Evolutionary conservation across 257 asterid species (phyloP).

Genomic region (Solanum microdontum): DNA sequence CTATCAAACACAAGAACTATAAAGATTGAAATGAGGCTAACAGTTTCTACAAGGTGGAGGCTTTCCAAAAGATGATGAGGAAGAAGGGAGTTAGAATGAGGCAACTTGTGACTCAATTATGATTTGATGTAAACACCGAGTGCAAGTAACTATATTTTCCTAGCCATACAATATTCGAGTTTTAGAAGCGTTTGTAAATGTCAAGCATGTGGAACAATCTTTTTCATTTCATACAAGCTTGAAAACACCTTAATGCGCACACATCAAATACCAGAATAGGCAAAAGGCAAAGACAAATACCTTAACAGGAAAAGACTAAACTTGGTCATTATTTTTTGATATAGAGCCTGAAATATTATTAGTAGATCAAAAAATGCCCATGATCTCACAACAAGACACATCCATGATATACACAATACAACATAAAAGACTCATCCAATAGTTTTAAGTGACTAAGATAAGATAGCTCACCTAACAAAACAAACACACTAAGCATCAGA

Average conservation of each 20-base stretch:
- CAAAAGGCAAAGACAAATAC: background rate
- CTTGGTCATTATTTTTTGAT: background rate
- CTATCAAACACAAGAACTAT: background rate
- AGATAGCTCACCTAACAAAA: background rate
- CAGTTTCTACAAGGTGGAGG: background rate
- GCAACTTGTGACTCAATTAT: background rate
- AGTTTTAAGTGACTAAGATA: background rate
- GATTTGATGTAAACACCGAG: background rate
- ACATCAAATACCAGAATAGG: background rate
- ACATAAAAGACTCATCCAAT: background rate
- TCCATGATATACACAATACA: background rate
- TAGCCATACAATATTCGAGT: background rate
- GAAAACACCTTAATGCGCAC: background rate
- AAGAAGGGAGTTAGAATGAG: background rate
- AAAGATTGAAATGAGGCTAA: background rate
- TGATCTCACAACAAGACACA: background rate
- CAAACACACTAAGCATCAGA: background rate
- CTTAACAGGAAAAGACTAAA: background rate
- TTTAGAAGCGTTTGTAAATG: background rate
- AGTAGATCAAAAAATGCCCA: background rate
- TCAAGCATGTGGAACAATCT: background rate
- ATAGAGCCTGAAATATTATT: background rate
- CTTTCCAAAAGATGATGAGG: background rate
- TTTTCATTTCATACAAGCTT: background rate
- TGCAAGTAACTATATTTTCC: background rate